Evolutionary conservation across 306 rosid species (phyloP), one percentile per base, ranked within the genome.

Genomic region (Adenanthera pavonina): DNA sequence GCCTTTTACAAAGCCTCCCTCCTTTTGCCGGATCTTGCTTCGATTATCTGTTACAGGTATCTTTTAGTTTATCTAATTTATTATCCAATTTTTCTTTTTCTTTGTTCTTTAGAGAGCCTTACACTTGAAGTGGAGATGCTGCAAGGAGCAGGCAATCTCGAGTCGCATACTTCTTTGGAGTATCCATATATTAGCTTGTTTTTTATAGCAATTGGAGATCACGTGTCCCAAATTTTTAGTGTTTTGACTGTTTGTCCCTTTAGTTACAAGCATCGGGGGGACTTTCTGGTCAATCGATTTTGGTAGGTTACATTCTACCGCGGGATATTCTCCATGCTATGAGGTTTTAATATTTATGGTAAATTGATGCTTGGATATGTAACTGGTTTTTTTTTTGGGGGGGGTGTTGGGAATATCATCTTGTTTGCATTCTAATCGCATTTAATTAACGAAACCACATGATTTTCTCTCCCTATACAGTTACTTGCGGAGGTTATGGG

Each of bases 1-100:
- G 85, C 52, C 80, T 62, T 65, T 52, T 51, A 40, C 9, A 68
- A 64, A 68, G 54, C 10, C 61, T 77, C 54, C 76, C 6, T 57
- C 19, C 2, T 52, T 48, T 67, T 83, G 75, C 47, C 89, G 80
- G 97, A 92, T 92, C 97, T 89, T 77, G 69, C 69, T 79, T 65
- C 85, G 36, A 1, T 20, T 12, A 10, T 69, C 35, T 71, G 7
- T 74, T 80, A 69, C 82, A 43, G 90, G 93, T 91, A 64, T 52
- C 80, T 77, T 75, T 65, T 67, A 13, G 6, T 68, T 59, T 78
- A 47, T 77, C 59, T 12, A 25, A 30, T 75, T 48, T 15, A 25
- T 78, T 15, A 8, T 13, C 52, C 16, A 69, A 0, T 19, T 43
- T 47, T 46, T 20, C 40, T 20, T 43, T 4, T 1, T 35, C 8